Percentiles rank a stretch among this genome's conserved stretches.
These are phyloP conservation scores for Camellia oleifera DNA, from an alignment of 179 eudicot species.

Conservation along the genomic window DNA sequence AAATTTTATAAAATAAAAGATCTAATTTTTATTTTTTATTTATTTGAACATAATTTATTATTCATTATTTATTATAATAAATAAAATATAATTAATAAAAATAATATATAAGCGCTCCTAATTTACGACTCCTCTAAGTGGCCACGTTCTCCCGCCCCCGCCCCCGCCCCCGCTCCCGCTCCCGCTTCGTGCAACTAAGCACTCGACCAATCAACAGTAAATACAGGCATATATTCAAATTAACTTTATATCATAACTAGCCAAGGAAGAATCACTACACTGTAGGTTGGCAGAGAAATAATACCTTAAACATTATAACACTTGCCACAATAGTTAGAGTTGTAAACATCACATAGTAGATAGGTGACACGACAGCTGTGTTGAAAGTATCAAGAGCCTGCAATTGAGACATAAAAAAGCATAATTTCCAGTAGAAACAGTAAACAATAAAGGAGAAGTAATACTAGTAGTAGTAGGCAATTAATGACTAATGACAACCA, in stretches of 20 bases:
- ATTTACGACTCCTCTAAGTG: too few relatives aligned
- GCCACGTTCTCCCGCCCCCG: too few relatives aligned
- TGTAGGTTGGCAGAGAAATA: not conserved
- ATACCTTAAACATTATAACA: slow-evolving; percentile 74
- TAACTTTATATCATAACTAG: not conserved
- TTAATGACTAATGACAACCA: not conserved
- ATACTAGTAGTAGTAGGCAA: not conserved
- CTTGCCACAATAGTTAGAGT: slow-evolving; percentile 62
- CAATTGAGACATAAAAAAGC: slow-evolving; percentile 5
- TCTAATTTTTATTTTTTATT: too few relatives aligned
- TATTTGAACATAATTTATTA: too few relatives aligned
- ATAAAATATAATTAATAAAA: too few relatives aligned
- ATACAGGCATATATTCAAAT: not conserved
- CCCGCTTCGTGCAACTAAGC: too few relatives aligned
- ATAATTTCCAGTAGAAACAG: not conserved
- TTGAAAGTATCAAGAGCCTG: slow-evolving; percentile 76
- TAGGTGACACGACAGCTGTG: slow-evolving; percentile 67
- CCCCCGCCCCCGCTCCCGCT: too few relatives aligned
- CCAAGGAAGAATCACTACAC: not conserved
- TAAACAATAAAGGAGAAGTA: not conserved
- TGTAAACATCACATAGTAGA: slow-evolving; percentile 68
- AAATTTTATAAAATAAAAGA: too few relatives aligned
- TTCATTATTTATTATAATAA: too few relatives aligned
- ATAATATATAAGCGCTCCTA: too few relatives aligned
- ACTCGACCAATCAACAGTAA: not conserved